Conservation (phyloP, 2,329 filamentous ascomycete genomes). For the Talaromyces atroroseus region DNA sequence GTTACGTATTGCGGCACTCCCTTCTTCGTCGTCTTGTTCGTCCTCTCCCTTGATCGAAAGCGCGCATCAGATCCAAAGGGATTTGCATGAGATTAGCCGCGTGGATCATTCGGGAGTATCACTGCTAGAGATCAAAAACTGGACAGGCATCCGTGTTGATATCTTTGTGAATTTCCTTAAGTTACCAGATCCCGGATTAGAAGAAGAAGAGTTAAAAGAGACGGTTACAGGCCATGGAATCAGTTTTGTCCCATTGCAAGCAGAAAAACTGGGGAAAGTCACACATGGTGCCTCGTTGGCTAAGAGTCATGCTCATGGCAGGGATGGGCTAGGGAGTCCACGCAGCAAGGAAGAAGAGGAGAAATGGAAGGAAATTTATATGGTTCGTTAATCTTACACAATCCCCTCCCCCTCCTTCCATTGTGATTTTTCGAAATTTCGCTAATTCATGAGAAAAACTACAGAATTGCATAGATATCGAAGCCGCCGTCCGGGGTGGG, state of each 20-base stretch:
- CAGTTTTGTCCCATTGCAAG: constrained; percentile 1
- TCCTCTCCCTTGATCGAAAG: constrained; percentile 39
- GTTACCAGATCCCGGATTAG: constrained; percentile 37
- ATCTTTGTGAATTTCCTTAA: constrained; percentile 78
- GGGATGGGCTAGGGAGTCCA: background rate
- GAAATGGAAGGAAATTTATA: constrained; percentile 14
- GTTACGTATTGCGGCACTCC: constrained; percentile 48
- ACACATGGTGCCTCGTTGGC: background rate
- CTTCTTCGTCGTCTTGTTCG: constrained; percentile 17
- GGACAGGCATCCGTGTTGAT: constrained; percentile 67
- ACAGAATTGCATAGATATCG: constrained; percentile 52
- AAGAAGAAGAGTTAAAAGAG: background rate
- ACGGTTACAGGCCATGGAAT: background rate
- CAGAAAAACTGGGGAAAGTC: background rate
- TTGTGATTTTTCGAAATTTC: constrained; percentile 11
- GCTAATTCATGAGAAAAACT: constrained; percentile 11
- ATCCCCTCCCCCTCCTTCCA: background rate
- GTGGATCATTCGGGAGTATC: constrained; percentile 54
- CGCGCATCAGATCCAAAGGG: constrained; percentile 60
- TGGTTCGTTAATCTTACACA: constrained; percentile 14
- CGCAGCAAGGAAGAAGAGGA: background rate
- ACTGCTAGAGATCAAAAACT: constrained; percentile 65
- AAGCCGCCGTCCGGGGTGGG: constrained; percentile 47
- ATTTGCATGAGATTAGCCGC: constrained; percentile 58
- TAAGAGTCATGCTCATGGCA: background rate